Percentiles rank a stretch among this genome's conserved stretches.
These are phyloP conservation scores for Ascochyta viciae-villosae DNA, from an alignment of 2,329 filamentous ascomycete species.

Conservation along the genomic window DNA sequence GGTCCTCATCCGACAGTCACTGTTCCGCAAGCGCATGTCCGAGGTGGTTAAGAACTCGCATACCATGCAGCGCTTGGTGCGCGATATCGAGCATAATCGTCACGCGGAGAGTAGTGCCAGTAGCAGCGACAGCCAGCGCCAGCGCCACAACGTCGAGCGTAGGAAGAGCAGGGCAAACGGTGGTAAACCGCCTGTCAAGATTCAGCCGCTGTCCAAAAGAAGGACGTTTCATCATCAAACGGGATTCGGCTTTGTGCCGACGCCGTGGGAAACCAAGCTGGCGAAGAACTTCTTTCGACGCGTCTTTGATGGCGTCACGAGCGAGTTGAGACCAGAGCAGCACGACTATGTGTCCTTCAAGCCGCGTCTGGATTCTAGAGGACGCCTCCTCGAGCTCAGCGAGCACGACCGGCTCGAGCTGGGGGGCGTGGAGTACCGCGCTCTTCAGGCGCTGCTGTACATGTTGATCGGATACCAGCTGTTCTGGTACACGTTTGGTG, in stretches of 20 bases:
- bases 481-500: conserved; percentile 51
- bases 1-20: conserved; percentile 32
- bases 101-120: conserved; percentile 11
- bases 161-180: conserved; percentile 2
- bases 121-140: conserved; percentile 11
- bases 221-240: conserved; percentile 36
- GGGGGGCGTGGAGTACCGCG: conserved; percentile 62
- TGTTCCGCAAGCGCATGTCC: conserved; percentile 38
- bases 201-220: conserved; percentile 22
- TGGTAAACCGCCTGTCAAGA: conserved; percentile 8
- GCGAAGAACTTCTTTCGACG: conserved; percentile 32
- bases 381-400: conserved; percentile 47
- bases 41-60: conserved; percentile 37
- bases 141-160: conserved; percentile 7
- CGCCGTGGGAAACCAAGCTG: conserved; percentile 40
- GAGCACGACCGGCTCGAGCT: conserved; percentile 54
- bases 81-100: conserved; percentile 33
- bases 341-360: conserved; percentile 44
- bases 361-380: conserved; percentile 37
- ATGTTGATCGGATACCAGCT: conserved; percentile 52
- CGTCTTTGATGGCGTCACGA: conserved; percentile 26
- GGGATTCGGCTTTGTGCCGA: conserved; percentile 39
- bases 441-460: conserved; percentile 57
- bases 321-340: conserved; percentile 30
- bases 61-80: conserved; percentile 32